Evolutionary conservation across 2,329 filamentous ascomycete species (phyloP).

Genomic region (Lasiodiplodia gonubiensis): DNA sequence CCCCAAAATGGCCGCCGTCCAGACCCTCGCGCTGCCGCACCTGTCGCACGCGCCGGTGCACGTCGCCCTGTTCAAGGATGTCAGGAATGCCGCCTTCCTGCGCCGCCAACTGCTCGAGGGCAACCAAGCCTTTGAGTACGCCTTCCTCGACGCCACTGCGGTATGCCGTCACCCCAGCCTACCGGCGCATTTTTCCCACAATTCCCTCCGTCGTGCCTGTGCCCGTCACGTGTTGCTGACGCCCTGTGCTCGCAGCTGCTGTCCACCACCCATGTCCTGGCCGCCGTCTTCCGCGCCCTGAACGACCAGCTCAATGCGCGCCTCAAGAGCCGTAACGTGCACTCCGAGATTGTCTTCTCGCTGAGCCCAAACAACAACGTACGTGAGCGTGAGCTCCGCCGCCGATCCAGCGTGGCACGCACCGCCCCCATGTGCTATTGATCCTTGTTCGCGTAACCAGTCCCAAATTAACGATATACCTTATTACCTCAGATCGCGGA

Average conservation of each 20-base stretch:
- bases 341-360: conserved; percentile 84
- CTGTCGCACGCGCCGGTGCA: conserved; percentile 73
- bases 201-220: neutral
- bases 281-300: conserved; percentile 78
- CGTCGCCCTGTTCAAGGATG: conserved; percentile 74
- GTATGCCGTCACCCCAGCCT: conserved; percentile 52
- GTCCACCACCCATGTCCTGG: conserved; percentile 73
- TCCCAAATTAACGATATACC: conserved; percentile 7
- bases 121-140: conserved; percentile 88
- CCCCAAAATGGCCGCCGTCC: conserved; percentile 59
- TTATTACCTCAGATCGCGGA: conserved; percentile 74
- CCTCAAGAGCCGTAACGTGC: conserved; percentile 81
- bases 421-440: conserved; percentile 9
- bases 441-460: conserved; percentile 1
- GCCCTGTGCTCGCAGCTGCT: conserved; percentile 60
- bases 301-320: conserved; percentile 65
- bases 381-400: conserved; percentile 34
- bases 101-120: conserved; percentile 83
- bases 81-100: conserved; percentile 78
- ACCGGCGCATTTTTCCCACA: neutral
- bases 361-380: conserved; percentile 85
- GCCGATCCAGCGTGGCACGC: conserved; percentile 4
- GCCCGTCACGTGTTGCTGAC: conserved; percentile 11
- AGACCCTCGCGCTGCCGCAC: conserved; percentile 76
- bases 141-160: conserved; percentile 84